Base-by-base conservation (phyloP, 2,329 filamentous ascomycete species). In the Aciculosporium take region DNA sequence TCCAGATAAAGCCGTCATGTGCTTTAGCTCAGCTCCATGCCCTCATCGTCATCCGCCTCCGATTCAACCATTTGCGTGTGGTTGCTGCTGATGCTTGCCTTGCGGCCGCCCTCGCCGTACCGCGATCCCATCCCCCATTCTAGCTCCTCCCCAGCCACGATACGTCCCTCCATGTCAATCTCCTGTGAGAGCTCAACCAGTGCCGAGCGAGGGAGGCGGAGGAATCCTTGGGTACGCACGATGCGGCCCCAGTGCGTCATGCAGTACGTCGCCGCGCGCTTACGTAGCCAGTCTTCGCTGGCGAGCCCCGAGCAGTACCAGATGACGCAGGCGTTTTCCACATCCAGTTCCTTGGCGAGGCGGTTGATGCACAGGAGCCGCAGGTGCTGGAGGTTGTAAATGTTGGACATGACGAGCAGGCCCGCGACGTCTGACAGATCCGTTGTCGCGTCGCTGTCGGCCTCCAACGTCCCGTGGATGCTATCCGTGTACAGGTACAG, bases 401-500 rank as follows among this genome's bases (percentile, higher is more conserved):
- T 84, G 59, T 96, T 95, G 33, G 87, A 87, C 84, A 98, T 93
- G 48, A 98, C 89, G 3, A 98, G 72, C 60, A 98, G 77, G 7
- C 91, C 89, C 0, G 91, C 89, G 12, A 96, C 87, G 51, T 95
- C 88, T 24, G 80, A 76, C 17, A 95, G 74, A 37, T 81, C 73
- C 0, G 76, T 74, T 64, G 91, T 85, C 28, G 88, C 83, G 45
- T 79, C 77, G 36, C 86, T 67, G 36, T 68, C 65, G n/a, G 65
- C 60, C 21, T 69, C 66, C 2, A 60, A 57, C 5, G 63, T 60
- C 32, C 67, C 63, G 49, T 76, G 69, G 50, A 98, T 95, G 51
- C 81, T 89, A 60, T 98, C 91, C 0, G 91, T 95, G 62, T 98
- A 98, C 1, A 98, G 74, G 56, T 95, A 98, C 62, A 91, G 89